phyloP scores from a whole-genome alignment of 2,329 filamentous ascomycete species.

The Epichloe baconii region DNA sequence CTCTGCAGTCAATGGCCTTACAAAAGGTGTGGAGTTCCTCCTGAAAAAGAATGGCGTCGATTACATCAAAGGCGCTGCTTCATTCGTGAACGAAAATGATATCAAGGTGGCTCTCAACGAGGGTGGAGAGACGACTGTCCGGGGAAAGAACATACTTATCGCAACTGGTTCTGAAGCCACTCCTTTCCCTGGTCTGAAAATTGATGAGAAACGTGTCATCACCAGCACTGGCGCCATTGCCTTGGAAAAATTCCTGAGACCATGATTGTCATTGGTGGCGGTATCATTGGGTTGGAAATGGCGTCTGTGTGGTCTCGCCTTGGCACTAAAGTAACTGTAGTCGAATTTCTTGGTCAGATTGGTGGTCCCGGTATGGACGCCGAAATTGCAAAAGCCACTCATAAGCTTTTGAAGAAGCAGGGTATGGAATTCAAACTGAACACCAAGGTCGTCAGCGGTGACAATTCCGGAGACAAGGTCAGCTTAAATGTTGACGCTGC shows the following conservation, averaged over 20 bases:
- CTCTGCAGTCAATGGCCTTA: constrained; percentile 72
- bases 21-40: constrained; percentile 94
- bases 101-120: constrained; percentile 83
- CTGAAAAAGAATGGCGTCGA: constrained; percentile 99
- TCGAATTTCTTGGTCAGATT: constrained; percentile 93
- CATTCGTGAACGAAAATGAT: constrained; percentile 81
- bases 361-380: constrained; percentile 95
- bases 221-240: constrained; percentile 92
- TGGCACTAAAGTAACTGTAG: constrained; percentile 87
- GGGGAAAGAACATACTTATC: constrained; percentile 95
- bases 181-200: constrained; percentile 87
- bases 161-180: constrained; percentile 92
- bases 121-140: constrained; percentile 76
- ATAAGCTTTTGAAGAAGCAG: constrained; percentile 92
- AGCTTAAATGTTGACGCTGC: constrained; percentile 79
- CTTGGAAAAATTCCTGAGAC: constrained; percentile 86
- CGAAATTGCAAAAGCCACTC: constrained; percentile 80
- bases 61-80: constrained; percentile 86
- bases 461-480: constrained; percentile 63
- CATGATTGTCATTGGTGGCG: constrained; percentile 94
- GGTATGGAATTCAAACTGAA: constrained; percentile 96
- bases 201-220: constrained; percentile 95
- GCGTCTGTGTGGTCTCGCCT: constrained; percentile 93
- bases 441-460: constrained; percentile 86
- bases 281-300: constrained; percentile 99